Base-by-base conservation (phyloP, 345 rosid species). In the Lepidium sativum region DNA sequence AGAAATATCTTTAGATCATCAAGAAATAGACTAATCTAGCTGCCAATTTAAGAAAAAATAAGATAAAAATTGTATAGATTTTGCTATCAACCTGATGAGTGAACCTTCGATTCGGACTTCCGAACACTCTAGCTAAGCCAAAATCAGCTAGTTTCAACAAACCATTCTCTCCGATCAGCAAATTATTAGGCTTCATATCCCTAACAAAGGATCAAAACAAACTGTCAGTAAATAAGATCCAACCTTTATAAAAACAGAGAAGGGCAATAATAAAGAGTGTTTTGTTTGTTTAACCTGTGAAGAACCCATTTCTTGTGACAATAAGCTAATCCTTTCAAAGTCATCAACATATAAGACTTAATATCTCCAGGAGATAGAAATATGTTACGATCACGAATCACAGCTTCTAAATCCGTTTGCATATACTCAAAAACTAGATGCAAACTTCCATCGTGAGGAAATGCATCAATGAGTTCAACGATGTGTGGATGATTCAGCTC, bases 131-230 rank as follows among this genome's bases (percentile, higher is more conserved):
- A 0, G 84, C 87, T 14, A 83, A 48, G 48, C 87, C 87, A 65
- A 83, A 83, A 80, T 83, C 87, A 57, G 80, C 84, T 6, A 83
- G 72, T 53, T 80, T 83, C 54, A 83, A 70, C 66, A 78, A 70
- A 58, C 87, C 87, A 56, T 83, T 79, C 57, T 81, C 65, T 68
- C 80, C 84, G 63, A 83, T 80, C 71, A 83, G 65, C 50, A 83
- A 70, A 68, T 83, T 83, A 58, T 83, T 83, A 33, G 84, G 87
- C 79, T 83, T 83, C 87, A 83, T 80, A 72, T 83, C 87, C 80
- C 87, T 83, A 21, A 25, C 27, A 42, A 50, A 14, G 12, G 9
- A n/a, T 1, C 9, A 35, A 17, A 4, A 31, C 71, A 23, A 6
- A 18, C 5, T 4, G 8, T 32, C 60, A 23, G 34, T 17, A 11